Evolutionary conservation across 352 stramenopile species (phyloP), one percentile per base, ranked within the genome.

Genomic region (Vaucheria bursata): DNA sequence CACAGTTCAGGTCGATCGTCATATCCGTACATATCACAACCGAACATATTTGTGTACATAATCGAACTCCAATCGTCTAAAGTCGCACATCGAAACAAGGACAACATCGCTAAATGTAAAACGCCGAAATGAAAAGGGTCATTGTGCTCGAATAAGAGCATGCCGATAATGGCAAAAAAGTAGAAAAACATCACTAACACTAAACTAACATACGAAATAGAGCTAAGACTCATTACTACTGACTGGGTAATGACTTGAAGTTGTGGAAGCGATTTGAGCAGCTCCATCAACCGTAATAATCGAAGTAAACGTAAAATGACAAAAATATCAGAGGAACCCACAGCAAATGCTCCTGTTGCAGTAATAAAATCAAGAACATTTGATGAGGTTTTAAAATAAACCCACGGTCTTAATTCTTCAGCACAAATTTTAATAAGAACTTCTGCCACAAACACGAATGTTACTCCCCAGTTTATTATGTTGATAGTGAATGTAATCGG

Each of bases 21-120:
- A 36, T 77, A 77, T 12, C 72, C 72, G 70, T 75, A 74, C 4
- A 68, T 25, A 65, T 79, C 88, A 69, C 90, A 95, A 7, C 89
- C 89, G 52, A 91, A 94, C 80, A 91, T 93, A 77, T 93, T 93
- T 74, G 92, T 92, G 83, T 95, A 95, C 37, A 94, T 83, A 59
- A 93, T 84, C 37, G 94, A 90, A 49, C 87, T 94, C 91, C 91
- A 95, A 64, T 91, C 89, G 66, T 95, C 91, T 84, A 95, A 92
- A 12, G 90, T 94, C 8, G 89, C 85, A 40, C 85, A 85, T 18
- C 93, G 88, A 75, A 95, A 94, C n/a, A 95, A 88, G 53, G 89
- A 90, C 37, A 95, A 85, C 87, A 95, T 91, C 25, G 90, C 87
- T 35, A 88, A 93, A 69, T 94, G 89, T 37, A 95, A 83, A 40